Evolutionary conservation across 177 flowering plant species (phyloP).

Genomic region (Vitis hybrid): DNA sequence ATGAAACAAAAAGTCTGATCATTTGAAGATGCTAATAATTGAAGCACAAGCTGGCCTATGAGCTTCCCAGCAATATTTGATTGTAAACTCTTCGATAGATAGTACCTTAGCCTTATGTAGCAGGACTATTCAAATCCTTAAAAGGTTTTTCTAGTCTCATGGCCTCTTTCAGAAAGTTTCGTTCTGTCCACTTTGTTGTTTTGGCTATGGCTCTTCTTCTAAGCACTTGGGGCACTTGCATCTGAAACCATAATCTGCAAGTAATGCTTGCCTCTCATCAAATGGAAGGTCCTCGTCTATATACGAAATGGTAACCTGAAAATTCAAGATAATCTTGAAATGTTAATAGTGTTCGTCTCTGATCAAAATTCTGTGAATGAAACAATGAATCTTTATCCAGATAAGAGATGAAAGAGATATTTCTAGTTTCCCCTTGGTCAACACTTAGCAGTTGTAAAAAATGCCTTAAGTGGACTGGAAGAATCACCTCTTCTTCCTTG

Average conservation of each 20-base stretch:
- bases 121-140: neutral
- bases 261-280: slow-evolving; percentile 72
- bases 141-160: neutral
- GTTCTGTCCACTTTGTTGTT: too few species aligned
- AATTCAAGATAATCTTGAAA: slow-evolving; percentile 7
- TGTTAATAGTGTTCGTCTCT: neutral
- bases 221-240: slow-evolving; percentile 77
- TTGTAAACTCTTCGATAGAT: neutral
- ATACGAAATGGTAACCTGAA: slow-evolving; percentile 90
- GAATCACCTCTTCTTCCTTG: slow-evolving; percentile 84
- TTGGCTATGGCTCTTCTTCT: slow-evolving; percentile 32
- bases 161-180: neutral
- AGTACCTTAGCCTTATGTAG: too few species aligned
- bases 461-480: neutral
- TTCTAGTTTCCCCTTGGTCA: neutral
- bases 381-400: neutral
- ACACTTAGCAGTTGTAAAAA: neutral
- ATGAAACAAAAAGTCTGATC: neutral
- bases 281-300: slow-evolving; percentile 81
- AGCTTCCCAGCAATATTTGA: neutral
- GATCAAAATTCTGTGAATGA: neutral
- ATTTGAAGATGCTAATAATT: neutral
- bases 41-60: neutral
- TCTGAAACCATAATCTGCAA: slow-evolving; percentile 90
- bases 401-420: too few species aligned